Percentiles rank a stretch among this genome's conserved stretches.
Conservation (phyloP, 768 basidiomycete species). For the Russula sp. region DNA sequence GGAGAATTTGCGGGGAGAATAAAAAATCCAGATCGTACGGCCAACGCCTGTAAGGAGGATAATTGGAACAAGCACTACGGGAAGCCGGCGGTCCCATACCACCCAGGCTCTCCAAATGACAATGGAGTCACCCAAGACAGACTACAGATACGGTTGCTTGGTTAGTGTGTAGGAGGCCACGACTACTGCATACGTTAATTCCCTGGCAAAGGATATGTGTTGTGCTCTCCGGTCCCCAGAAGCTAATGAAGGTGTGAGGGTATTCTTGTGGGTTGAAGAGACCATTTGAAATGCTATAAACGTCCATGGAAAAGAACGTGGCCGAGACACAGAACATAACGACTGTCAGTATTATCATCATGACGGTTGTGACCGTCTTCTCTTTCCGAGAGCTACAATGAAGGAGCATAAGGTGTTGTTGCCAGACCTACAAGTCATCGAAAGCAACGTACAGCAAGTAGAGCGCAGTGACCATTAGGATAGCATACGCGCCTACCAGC, state of each 20-base stretch:
- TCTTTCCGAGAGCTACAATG: conserved; percentile 4
- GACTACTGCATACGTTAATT: conserved; percentile 3
- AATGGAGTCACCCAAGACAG: conserved; percentile 15
- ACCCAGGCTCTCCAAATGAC: conserved; percentile 23
- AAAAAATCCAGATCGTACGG: neutral
- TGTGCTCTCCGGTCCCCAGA: neutral
- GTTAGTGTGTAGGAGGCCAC: neutral
- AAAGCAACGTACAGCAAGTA: conserved; percentile 14
- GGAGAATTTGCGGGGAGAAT: neutral
- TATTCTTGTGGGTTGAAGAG: conserved; percentile 8
- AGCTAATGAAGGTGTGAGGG: neutral
- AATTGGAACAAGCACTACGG: conserved; percentile 9
- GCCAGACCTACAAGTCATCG: neutral
- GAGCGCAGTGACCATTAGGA: conserved; percentile 3
- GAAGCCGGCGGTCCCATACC: conserved; percentile 10
- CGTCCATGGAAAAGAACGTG: conserved; percentile 5
- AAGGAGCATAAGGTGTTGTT: neutral
- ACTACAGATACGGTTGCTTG: neutral
- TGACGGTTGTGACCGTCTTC: conserved; percentile 1
- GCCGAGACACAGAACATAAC: conserved; percentile 17
- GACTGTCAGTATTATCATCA: conserved; percentile 11
- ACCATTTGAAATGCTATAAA: conserved; percentile 1
- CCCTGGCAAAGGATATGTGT: conserved; percentile 4
- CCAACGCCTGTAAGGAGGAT: conserved; percentile 15
- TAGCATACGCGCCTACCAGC: conserved; percentile 8